Base-by-base conservation (phyloP, 305 asterid genomes). In the Withania somnifera region DNA sequence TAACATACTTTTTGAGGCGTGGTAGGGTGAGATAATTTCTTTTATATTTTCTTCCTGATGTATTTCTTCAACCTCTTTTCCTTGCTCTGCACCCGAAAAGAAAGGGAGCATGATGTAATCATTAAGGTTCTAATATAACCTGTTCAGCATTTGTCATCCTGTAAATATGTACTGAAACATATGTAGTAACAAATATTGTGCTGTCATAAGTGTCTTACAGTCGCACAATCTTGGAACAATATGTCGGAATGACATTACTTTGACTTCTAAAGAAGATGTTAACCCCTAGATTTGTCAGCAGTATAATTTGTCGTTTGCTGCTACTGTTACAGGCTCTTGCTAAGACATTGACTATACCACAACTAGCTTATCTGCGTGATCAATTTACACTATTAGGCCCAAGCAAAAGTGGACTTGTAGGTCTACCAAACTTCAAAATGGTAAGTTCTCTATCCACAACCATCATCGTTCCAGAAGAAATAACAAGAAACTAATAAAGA, bases 351-450 rank as follows among this genome's bases (percentile, higher is more conserved):
- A 79, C 87, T 11, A 73, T 88, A 30, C 87, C 86, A 7, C 90
- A 89, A 32, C 60, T 89, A 80, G 86, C 90, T 67, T 89, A 88
- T 85, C 88, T 89, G 40, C 88, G 90, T 67, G 92, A 88, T 61
- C 92, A 89, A 69, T 89, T 86, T 77, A 83, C 86, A 30, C 80
- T 84, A 51, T 73, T 89, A 71, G 92, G 91, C 40, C 91, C 92
- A 78, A 89, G 81, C 87, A 89, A 83, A 84, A 86, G 90, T 79
- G 92, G 92, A 56, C 87, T 82, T 57, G 85, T 88, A 63, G 82
- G 88, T 26, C 19, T 89, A 40, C 86, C 84, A 30, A 89, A 86
- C 84, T 89, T 88, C 67, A 89, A 85, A 84, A 54, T 69, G 77
- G 92, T 86, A 52, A 83, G 90, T 57, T 42, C 50, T 63, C 79